phyloP scores from a whole-genome alignment of 176 grass and related monocot genomes.

The Hyparrhenia diplandra region DNA sequence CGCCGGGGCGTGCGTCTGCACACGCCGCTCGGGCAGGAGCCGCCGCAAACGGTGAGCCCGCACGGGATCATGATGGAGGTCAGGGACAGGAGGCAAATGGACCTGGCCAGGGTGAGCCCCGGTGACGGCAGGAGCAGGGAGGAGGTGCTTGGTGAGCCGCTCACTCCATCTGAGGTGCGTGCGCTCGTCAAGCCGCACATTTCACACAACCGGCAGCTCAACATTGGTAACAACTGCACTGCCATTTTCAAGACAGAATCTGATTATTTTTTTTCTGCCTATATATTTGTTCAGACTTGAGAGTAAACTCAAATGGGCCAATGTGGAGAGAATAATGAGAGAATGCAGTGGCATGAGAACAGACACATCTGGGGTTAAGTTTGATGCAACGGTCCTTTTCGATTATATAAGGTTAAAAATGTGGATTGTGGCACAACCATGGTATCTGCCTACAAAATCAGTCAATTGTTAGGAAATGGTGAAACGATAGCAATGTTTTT shows the following conservation, averaged over 20 bases:
- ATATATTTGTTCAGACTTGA: background rate
- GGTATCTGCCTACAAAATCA: background rate
- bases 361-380: background rate
- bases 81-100: constrained; percentile 47
- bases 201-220: constrained; percentile 82
- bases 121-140: constrained; percentile 60
- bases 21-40: constrained; percentile 62
- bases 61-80: constrained; percentile 68
- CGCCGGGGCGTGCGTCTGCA: constrained; percentile 67
- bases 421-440: background rate
- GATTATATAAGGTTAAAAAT: background rate
- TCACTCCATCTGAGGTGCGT: constrained; percentile 56
- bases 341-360: background rate
- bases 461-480: background rate
- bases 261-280: background rate
- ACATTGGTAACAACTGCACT: constrained; percentile 61
- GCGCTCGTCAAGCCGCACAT: constrained; percentile 67
- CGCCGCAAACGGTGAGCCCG: constrained; percentile 31
- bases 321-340: background rate
- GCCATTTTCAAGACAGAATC: background rate
- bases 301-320: background rate
- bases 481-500: background rate
- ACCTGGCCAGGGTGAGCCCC: constrained; percentile 50
- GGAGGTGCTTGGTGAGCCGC: constrained; percentile 76
- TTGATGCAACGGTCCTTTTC: background rate